Evolutionary conservation across 805 yeast genomes (phyloP).

Genomic region (Metschnikowia anglica): DNA sequence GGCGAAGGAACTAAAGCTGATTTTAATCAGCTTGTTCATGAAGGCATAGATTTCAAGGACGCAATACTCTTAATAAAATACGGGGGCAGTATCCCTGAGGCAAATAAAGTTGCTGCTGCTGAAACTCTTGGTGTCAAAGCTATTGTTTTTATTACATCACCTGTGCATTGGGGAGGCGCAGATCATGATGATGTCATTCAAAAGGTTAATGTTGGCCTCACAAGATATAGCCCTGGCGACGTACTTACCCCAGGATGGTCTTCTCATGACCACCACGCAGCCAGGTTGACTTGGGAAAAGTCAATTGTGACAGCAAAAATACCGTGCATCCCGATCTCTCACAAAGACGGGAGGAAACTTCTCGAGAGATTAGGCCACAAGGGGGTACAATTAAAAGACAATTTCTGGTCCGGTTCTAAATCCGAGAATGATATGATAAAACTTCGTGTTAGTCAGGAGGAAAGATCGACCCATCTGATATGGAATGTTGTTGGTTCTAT

Average conservation of each 20-base stretch:
- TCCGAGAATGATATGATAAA: constrained; percentile 22
- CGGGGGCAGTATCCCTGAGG: constrained; percentile 43
- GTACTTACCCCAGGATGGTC: constrained; percentile 78
- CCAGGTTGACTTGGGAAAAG: constrained; percentile 43
- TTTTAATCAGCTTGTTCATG: constrained; percentile 39
- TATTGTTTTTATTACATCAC: constrained; percentile 56
- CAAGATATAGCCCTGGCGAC: constrained; percentile 71
- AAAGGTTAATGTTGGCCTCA: constrained; percentile 55
- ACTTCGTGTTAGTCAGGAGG: constrained; percentile 37
- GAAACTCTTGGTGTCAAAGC: constrained; percentile 59
- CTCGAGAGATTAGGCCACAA: constrained; percentile 31
- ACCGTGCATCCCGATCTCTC: constrained; percentile 76
- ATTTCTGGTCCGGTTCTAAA: constrained; percentile 28
- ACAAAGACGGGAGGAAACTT: constrained; percentile 56
- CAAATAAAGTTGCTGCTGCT: constrained; percentile 48
- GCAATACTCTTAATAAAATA: constrained; percentile 61
- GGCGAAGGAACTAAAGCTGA: constrained; percentile 66
- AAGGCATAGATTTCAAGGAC: constrained; percentile 42
- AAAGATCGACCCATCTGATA: constrained; percentile 57
- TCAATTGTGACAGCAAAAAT: constrained; percentile 62
- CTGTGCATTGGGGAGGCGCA: constrained; percentile 22
- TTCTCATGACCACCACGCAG: constrained; percentile 38
- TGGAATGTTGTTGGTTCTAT: constrained; percentile 81
- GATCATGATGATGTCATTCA: constrained; percentile 45
- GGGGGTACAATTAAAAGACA: constrained; percentile 31